Percentiles rank a stretch among this genome's conserved stretches.
Evolutionary conservation across 2,329 filamentous ascomycete species (phyloP).

Genomic region (Fusarium irregulare): DNA sequence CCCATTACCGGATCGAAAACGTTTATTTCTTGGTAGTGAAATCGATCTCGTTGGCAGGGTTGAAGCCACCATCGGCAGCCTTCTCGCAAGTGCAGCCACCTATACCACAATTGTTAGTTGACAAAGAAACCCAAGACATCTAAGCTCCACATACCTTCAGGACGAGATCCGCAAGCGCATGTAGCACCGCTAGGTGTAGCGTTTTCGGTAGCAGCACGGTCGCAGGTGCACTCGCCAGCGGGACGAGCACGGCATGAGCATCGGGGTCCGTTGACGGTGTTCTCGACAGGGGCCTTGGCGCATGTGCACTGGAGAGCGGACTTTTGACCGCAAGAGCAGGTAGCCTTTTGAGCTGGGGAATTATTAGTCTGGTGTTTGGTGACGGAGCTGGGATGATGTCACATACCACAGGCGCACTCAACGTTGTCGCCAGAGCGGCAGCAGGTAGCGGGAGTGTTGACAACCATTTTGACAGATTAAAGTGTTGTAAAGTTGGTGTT

Average conservation of each 20-base stretch:
- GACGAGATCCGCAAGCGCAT: slow-evolving; percentile 82
- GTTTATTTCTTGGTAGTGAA: slow-evolving; percentile 74
- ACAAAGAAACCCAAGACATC: background rate
- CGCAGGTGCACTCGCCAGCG: slow-evolving; percentile 84
- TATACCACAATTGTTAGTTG: slow-evolving; percentile 46
- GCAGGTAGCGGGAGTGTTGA: slow-evolving; percentile 61
- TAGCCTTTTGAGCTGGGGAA: slow-evolving; percentile 68
- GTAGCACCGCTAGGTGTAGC: slow-evolving; percentile 66
- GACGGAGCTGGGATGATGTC: slow-evolving; percentile 1
- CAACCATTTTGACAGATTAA: slow-evolving; percentile 47
- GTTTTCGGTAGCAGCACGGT: slow-evolving; percentile 78
- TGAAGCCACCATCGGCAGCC: slow-evolving; percentile 68
- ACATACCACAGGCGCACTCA: slow-evolving; percentile 69
- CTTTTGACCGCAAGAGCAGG: slow-evolving; percentile 91
- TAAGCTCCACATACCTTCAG: slow-evolving; percentile 66
- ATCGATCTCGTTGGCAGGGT: slow-evolving; percentile 79
- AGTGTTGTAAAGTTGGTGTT: background rate
- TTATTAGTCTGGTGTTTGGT: slow-evolving; percentile 6
- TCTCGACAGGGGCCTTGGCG: slow-evolving; percentile 80
- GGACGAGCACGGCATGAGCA: slow-evolving; percentile 88
- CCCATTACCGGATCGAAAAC: background rate
- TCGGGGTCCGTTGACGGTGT: slow-evolving; percentile 75
- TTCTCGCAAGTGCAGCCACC: slow-evolving; percentile 87
- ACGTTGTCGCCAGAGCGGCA: slow-evolving; percentile 64
- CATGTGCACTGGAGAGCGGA: slow-evolving; percentile 88